Base-by-base conservation (phyloP, 2,329 filamentous ascomycete species). In the Aureobasidium sp. region DNA sequence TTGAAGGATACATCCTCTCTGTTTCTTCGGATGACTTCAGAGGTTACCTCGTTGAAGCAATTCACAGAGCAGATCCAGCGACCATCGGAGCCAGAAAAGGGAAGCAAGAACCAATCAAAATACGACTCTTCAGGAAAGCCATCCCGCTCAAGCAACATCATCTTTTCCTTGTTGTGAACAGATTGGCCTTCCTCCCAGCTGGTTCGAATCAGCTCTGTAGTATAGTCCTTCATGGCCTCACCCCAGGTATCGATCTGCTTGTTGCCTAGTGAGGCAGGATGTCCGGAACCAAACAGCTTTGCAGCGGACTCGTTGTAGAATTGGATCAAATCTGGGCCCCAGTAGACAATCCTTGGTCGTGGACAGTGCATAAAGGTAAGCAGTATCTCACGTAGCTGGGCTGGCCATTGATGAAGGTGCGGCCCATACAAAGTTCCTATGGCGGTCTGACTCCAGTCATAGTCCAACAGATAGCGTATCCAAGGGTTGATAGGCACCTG, bases 331-430 rank as follows among this genome's bases (percentile, higher is more conserved):
- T 62, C 51, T 12, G 45, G 12, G 1, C 60, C 60, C 51, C 51
- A 62, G 34, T 62, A 62, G 3, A 62, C 48, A 4, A 53, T 44
- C 20, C 31, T 31, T 37, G 60, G 60, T 14, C 17, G 22, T 3
- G 51, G 41, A 31, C 22, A 62, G 14, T 44, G 42, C 41, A 62
- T 52, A 5, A 49, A 55, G n/a, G 8, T 42, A 12, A 42, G 7
- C 5, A 48, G 6, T 15, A 42, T 34, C 15, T 39, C 20, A 7
- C 51, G 51, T 3, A 62, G 34, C 7, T 22, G 29, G 36, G 31
- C 17, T 3, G 48, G 49, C 60, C 60, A 62, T 12, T 53, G 17
- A 12, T 48, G 9, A 1, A 57, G 71, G 2, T 27, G 11, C 20
- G 55, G 31, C 3, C 55, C 55, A 29, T 12, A 7, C 9, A 25